Base-by-base conservation (phyloP, 371 early-diverging fungal genomes). In the Apophysomyces trapeziformis region DNA sequence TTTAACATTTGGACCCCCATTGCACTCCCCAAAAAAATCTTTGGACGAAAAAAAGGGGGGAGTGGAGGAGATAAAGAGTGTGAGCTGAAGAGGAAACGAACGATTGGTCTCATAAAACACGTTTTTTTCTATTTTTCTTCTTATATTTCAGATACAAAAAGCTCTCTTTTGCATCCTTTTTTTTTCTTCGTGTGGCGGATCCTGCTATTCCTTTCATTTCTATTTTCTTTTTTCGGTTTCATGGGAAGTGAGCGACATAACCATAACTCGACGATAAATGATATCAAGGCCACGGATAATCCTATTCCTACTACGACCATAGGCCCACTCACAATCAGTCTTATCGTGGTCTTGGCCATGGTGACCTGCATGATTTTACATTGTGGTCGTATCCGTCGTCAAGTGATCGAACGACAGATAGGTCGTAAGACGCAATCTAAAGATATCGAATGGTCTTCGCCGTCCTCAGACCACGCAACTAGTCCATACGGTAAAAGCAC, bases 341-440 rank as follows among this genome's bases (percentile, higher is more conserved):
- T 73, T 12, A 60, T 75, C 26, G 68, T 73, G 16, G 58, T 61
- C 18, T 61, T 78, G 43, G 68, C 71, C 9, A n/a, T 75, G 5
- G 60, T 78, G 26, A 75, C 76, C 57, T 78, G 78, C 50, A 47
- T 67, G n/a, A 78, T 78, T 21, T 58, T 75, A 13, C 73, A 78
- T 37, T 78, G 75, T 37, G 63, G 65, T 58, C 66, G 74, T 9
- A 66, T 78, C 38, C 67, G 71, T 21, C 71, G 70, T 7, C 64
- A 45, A 26, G 67, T 78, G 9, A 58, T 44, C 36, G 65, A 60
- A 8, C 68, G 59, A 58, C 46, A 66, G 14, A 57, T 68, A 58
- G 18, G 5, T n/a, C 54, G 54, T 7, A n/a, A 21, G 21, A 21
- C 54, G 9, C 54, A 21, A 26, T n/a, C 54, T 26, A 61, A 50